Evolutionary conservation across 1,139 yeast species (phyloP).

Genomic region (Lipomyces yarrowii): DNA sequence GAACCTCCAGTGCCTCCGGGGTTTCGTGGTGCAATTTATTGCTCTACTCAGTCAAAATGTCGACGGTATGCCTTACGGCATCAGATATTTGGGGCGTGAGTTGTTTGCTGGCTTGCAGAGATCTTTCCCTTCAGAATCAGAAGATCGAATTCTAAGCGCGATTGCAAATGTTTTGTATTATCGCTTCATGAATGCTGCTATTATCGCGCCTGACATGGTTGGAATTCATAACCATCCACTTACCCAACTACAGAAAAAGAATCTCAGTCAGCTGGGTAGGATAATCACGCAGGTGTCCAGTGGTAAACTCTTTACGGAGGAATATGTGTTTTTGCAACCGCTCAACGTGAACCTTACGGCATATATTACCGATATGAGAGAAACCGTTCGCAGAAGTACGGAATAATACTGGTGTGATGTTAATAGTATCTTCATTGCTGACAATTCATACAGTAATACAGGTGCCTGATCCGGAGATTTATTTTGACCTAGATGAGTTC

Average conservation of each 20-base stretch:
- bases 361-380: slow-evolving; percentile 52
- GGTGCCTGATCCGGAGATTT: slow-evolving; percentile 60
- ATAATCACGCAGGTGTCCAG: slow-evolving; percentile 67
- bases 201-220: slow-evolving; percentile 68
- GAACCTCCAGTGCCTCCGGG: slow-evolving; percentile 77
- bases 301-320: slow-evolving; percentile 62
- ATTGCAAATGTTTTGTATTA: slow-evolving; percentile 70
- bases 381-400: slow-evolving; percentile 46
- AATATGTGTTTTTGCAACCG: slow-evolving; percentile 74
- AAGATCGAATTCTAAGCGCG: slow-evolving; percentile 58
- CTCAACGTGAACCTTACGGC: slow-evolving; percentile 68
- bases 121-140: slow-evolving; percentile 54
- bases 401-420: not conserved
- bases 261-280: slow-evolving; percentile 60
- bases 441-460: slow-evolving; percentile 47
- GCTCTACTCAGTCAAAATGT: slow-evolving; percentile 50
- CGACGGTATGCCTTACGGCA: slow-evolving; percentile 62
- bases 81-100: slow-evolving; percentile 53
- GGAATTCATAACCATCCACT: slow-evolving; percentile 51
- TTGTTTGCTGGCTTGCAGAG: slow-evolving; percentile 45
- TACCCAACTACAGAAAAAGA: slow-evolving; percentile 47
- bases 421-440: not conserved
- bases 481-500: slow-evolving; percentile 64
- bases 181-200: slow-evolving; percentile 65
- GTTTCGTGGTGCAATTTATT: slow-evolving; percentile 62